A percentile compares a stretch with the other conserved stretches of the same genome.
These are phyloP conservation scores for Solioccasus polychromus DNA, from an alignment of 768 basidiomycete genomes.

Conservation along the genomic window DNA sequence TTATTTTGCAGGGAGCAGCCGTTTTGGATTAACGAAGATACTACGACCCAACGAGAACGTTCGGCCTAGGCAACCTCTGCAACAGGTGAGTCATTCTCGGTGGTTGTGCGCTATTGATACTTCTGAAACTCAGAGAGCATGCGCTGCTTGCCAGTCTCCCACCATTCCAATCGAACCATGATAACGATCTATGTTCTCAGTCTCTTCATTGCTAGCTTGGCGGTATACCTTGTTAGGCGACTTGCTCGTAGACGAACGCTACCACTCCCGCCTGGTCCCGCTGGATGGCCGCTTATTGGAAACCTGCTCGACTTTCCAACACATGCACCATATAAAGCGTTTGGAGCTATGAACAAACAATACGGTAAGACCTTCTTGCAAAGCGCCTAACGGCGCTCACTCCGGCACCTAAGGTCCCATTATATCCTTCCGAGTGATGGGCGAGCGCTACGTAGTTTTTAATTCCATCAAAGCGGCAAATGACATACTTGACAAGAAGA, in stretches of 20 bases:
- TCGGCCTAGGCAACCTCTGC: too few relatives aligned
- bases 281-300: constrained; percentile 41
- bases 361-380: constrained; percentile 38
- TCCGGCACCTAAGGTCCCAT: constrained; percentile 17
- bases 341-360: constrained; percentile 36
- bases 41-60: too few relatives aligned
- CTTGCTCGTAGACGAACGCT: background rate
- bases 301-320: constrained; percentile 56
- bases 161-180: too few relatives aligned
- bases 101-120: too few relatives aligned
- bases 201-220: background rate
- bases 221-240: background rate
- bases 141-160: too few relatives aligned
- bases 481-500: constrained; percentile 1
- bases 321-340: constrained; percentile 47
- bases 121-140: too few relatives aligned
- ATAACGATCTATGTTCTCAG: background rate
- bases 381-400: background rate
- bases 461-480: background rate
- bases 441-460: constrained; percentile 47
- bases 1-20: too few relatives aligned
- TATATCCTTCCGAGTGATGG: constrained; percentile 28
- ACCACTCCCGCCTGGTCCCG: background rate
- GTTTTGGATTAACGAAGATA: too few relatives aligned
- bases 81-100: too few relatives aligned